Conservation (phyloP, 768 basidiomycete genomes). For the Baorangia bicolor region DNA sequence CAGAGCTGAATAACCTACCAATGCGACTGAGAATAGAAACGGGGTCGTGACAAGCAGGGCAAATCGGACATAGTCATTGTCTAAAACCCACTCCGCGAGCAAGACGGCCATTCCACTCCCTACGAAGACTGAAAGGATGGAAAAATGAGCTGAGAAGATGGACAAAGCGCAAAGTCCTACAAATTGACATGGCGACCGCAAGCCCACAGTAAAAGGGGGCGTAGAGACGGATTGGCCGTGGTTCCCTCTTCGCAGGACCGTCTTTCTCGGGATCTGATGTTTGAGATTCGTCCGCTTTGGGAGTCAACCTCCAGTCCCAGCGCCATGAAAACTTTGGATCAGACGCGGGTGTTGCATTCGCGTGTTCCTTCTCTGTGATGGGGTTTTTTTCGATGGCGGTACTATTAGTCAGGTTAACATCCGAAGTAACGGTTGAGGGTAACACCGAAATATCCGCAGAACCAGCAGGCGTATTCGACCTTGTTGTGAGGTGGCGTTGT, state of each 20-base stretch:
- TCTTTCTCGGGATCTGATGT: slow-evolving; percentile 51
- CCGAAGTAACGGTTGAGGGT: slow-evolving; percentile 50
- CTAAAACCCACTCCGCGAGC: slow-evolving; percentile 69
- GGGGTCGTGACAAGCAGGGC: slow-evolving; percentile 62
- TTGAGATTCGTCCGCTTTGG: slow-evolving; percentile 22
- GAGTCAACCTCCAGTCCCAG: slow-evolving; percentile 47
- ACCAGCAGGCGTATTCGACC: slow-evolving; percentile 19
- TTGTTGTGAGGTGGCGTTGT: slow-evolving; percentile 32
- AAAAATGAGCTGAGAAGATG: slow-evolving; percentile 5
- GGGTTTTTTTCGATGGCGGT: slow-evolving; percentile 17
- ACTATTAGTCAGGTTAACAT: slow-evolving; percentile 53
- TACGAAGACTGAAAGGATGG: slow-evolving; percentile 58
- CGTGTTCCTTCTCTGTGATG: slow-evolving; percentile 19
- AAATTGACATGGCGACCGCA: slow-evolving; percentile 58
- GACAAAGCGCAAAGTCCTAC: slow-evolving; percentile 40
- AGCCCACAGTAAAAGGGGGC: slow-evolving; percentile 74
- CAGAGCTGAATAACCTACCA: slow-evolving; percentile 43
- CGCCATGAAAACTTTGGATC: slow-evolving; percentile 19
- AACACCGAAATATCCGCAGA: slow-evolving; percentile 37
- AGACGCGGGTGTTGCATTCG: not conserved
- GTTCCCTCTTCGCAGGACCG: slow-evolving; percentile 20
- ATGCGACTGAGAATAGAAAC: slow-evolving; percentile 70
- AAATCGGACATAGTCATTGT: slow-evolving; percentile 60
- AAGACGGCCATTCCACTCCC: slow-evolving; percentile 57
- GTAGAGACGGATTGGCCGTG: slow-evolving; percentile 58